Base-by-base conservation (phyloP, 2,329 filamentous ascomycete species). In the Alternaria tenuissima region DNA sequence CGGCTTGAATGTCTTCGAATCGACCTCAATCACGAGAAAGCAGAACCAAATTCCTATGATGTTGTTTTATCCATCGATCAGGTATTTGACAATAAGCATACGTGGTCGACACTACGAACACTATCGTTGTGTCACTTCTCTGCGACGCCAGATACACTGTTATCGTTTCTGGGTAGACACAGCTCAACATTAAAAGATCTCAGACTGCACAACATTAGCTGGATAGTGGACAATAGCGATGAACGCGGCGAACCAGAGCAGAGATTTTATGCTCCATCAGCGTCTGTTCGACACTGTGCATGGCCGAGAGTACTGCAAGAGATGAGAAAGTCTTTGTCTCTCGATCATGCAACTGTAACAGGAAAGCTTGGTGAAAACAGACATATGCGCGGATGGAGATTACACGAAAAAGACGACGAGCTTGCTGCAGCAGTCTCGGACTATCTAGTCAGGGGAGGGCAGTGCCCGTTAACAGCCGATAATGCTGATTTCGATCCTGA, bases 171-270 rank as follows among this genome's bases (percentile, higher is more conserved):
- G 3, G 9, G 12, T 12, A 42, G 57, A 32, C 62, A 68, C 14
- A 42, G 44, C 8, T 56, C 56, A 3, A 68, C 62, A 2, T 47
- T 68, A 16, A 61, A 41, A 7, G 53, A 62, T 16, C 34, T 69
- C 47, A 57, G 53, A 38, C 55, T 68, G 5, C 41, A 61, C 12
- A 43, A 49, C 11, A 54, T 62, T 1, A 11, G 4, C 30, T 39
- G 57, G 8, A 24, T 18, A 12, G 11, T 14, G 12, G 22, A 12
- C 18, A 1, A 8, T 16, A 26, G 18, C 32, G 41, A 12, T 24
- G 7, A 5, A 16, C 34, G 18, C 32, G 41, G 18, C n/a, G 18
- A n/a, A 36, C 12, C 32, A 14, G 22, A 41, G 7, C n/a, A 22
- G 36, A n/a, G 16, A 18, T 3, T 3, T 3, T 7, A 14, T 16